phyloP scores from a whole-genome alignment of 1,284 basidiomycete genomes.

The Agaricales sp. region DNA sequence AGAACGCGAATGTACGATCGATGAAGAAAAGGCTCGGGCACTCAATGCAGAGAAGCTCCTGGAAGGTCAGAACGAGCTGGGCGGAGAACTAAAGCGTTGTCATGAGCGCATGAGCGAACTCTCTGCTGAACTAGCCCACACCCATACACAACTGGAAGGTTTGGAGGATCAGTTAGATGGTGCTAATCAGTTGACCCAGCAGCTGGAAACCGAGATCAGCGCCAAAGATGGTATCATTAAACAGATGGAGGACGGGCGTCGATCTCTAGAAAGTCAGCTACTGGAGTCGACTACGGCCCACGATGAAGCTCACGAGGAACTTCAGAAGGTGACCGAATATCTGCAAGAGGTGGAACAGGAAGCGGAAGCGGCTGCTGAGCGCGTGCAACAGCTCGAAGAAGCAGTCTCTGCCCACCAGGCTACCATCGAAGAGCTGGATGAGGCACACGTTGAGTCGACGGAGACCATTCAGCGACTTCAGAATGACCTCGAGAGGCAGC shows the following conservation, averaged over 20 bases:
- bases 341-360: constrained; percentile 24
- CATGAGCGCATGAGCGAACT: constrained; percentile 46
- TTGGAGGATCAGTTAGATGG: constrained; percentile 43
- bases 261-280: constrained; percentile 24
- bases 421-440: constrained; percentile 47
- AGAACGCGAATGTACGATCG: neutral
- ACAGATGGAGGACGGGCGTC: constrained; percentile 20
- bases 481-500: constrained; percentile 32
- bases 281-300: constrained; percentile 19
- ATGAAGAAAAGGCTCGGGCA: neutral
- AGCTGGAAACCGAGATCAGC: constrained; percentile 41
- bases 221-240: constrained; percentile 35
- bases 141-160: constrained; percentile 43
- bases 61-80: constrained; percentile 52
- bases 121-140: constrained; percentile 43
- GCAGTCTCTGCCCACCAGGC: constrained; percentile 24
- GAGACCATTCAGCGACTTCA: constrained; percentile 44
- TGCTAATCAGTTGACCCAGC: constrained; percentile 37
- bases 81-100: constrained; percentile 50
- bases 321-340: constrained; percentile 20
- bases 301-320: constrained; percentile 18
- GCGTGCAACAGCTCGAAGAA: constrained; percentile 21
- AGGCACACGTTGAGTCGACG: constrained; percentile 31
- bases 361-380: constrained; percentile 25
- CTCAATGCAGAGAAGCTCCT: constrained; percentile 50